Conservation (phyloP, 345 rosid species). For the Rubroshorea leprosula region DNA sequence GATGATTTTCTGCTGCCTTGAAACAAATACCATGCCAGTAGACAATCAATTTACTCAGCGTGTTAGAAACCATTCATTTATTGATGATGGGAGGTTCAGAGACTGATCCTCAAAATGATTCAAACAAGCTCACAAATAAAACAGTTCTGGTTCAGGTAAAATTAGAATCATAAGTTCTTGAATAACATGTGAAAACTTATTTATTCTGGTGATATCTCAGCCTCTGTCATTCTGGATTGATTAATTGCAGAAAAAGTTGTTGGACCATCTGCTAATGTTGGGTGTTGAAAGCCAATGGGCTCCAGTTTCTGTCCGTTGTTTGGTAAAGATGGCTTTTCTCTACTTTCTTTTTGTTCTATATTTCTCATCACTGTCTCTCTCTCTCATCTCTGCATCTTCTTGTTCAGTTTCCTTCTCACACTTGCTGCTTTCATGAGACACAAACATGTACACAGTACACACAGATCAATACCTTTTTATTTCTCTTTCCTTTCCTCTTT, state of each 20-base stretch:
- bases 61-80: slow-evolving; percentile 77
- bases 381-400: too few species aligned
- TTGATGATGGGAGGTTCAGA: slow-evolving; percentile 69
- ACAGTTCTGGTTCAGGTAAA: slow-evolving; percentile 85
- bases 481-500: slow-evolving; percentile 4
- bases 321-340: slow-evolving; percentile 37
- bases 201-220: slow-evolving; percentile 12
- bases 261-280: slow-evolving; percentile 80
- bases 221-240: slow-evolving; percentile 17
- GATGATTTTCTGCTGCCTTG: slow-evolving; percentile 31
- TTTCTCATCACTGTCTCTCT: not conserved
- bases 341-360: not conserved
- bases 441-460: too few species aligned
- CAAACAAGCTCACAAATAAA: slow-evolving; percentile 74
- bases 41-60: slow-evolving; percentile 89
- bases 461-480: not conserved
- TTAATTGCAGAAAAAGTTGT: slow-evolving; percentile 55
- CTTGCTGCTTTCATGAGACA: too few species aligned
- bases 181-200: not conserved
- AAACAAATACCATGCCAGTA: slow-evolving; percentile 67
- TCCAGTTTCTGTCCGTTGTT: slow-evolving; percentile 80
- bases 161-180: slow-evolving; percentile 6
- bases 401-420: too few species aligned
- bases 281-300: slow-evolving; percentile 98
- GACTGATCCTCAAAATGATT: slow-evolving; percentile 64